phyloP scores from a whole-genome alignment of 139 green algal species.

The Chlorella sp. region DNA sequence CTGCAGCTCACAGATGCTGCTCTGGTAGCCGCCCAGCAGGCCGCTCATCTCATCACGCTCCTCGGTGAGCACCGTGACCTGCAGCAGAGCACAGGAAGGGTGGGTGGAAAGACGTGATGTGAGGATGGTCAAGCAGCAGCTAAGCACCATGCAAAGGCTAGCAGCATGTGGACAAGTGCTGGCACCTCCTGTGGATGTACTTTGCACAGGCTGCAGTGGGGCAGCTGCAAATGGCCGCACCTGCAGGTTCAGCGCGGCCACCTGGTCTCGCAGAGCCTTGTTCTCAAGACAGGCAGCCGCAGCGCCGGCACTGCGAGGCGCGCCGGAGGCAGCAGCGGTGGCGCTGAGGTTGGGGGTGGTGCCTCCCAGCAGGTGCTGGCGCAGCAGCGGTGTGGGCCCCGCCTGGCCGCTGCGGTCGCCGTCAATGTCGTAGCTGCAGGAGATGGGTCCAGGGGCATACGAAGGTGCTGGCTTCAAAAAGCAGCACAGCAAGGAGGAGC shows the following conservation, averaged over 20 bases:
- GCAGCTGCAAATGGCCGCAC: neutral
- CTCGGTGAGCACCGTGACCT: neutral
- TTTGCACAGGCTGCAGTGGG: neutral
- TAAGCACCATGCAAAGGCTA: neutral
- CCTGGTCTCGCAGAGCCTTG: neutral
- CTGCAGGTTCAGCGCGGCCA: conserved; percentile 13
- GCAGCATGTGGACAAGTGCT: too few relatives aligned
- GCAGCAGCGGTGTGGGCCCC: conserved; percentile 9
- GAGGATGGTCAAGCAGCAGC: neutral
- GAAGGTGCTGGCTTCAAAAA: neutral
- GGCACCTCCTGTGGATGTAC: neutral
- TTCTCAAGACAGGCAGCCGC: neutral
- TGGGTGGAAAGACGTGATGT: neutral
- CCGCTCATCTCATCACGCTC: conserved; percentile 31
- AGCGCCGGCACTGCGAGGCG: neutral
- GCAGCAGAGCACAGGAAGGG: neutral
- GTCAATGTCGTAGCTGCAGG: conserved; percentile 22
- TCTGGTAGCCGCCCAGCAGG: conserved; percentile 46
- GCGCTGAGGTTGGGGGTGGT: neutral
- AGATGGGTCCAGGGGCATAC: neutral
- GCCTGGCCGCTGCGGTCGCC: conserved; percentile 9
- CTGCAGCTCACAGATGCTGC: conserved; percentile 39
- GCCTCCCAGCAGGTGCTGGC: conserved; percentile 15
- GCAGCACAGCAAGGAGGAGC: neutral
- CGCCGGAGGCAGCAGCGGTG: neutral